Base-by-base conservation (phyloP, 2,329 filamentous ascomycete species). In the Pestalotiopsis sp. region DNA sequence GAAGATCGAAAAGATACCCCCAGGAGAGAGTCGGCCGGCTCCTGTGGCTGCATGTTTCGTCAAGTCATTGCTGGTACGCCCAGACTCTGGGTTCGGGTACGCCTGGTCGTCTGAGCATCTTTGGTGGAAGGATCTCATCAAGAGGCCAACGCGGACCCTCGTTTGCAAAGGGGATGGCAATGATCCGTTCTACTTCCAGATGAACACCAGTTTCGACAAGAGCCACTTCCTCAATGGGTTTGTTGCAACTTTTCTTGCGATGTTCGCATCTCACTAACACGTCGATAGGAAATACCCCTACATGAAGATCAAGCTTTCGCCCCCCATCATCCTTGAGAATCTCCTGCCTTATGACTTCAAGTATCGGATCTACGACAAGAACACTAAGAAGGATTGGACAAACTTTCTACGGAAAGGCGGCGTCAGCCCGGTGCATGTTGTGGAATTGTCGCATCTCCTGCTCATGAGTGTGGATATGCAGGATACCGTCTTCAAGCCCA, bases 361-460 rank as follows among this genome's bases (percentile, higher is more conserved):
- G 81, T 99, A 99, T 80, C 91, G 95, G 67, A 98, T 99, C 67
- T 99, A 98, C 77, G 96, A 99, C 83, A 98, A 97, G 83, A 97
- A 97, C 79, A 98, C 95, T 0, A 97, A 95, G 85, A 97, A 97
- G 78, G 96, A 99, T 78, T 99, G 96, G 96, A 97, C 94, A 4
- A 99, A 99, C 79, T 99, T 99, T 82, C 83, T 99, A 61, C 90
- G 96, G 68, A 98, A 98, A 80, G 96, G 97, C 31, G 97, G 97
- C 14, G 92, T 98, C 68, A 99, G 96, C 78, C 97, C 97, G 0
- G 95, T 99, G 0, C 96, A 99, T 78, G 95, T 98, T 11, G 95
- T 98, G 20, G 95, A 99, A 80, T 85, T 99, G 23, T 98, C 95
- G 0, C 97, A 98, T 80, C 85, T 99, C 9, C 86, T 99, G 3